phyloP scores from a whole-genome alignment of 1,284 basidiomycete genomes.

The Ceratobasidium sp. region DNA sequence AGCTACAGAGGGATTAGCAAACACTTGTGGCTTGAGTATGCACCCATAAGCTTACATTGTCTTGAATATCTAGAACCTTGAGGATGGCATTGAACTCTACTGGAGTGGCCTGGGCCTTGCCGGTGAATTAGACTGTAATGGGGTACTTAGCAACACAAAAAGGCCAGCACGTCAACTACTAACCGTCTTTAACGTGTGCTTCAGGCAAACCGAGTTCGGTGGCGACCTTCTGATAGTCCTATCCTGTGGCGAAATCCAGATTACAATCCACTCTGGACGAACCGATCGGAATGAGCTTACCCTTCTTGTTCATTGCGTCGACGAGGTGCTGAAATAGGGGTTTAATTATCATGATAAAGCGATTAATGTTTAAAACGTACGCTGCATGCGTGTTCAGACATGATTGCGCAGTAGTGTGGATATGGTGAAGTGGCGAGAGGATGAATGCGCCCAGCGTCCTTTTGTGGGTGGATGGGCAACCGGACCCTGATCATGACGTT shows the following conservation, averaged over 20 bases:
- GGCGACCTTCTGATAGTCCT: constrained; percentile 12
- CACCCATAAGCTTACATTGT: background rate
- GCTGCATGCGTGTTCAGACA: constrained; percentile 15
- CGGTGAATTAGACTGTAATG: constrained; percentile 16
- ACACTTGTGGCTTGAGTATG: no score
- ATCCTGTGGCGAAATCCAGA: background rate
- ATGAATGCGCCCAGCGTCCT: constrained; percentile 13
- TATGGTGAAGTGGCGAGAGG: background rate
- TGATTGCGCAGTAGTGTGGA: constrained; percentile 8
- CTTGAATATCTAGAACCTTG: constrained; percentile 7
- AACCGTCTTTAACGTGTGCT: constrained; percentile 6
- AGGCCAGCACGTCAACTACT: background rate
- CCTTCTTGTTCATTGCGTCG: constrained; percentile 29
- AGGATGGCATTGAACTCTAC: constrained; percentile 21
- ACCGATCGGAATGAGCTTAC: background rate
- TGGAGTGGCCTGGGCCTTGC: constrained; percentile 4
- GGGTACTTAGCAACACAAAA: background rate
- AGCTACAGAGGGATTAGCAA: background rate
- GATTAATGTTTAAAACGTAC: background rate
- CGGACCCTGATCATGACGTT: constrained; percentile 13
- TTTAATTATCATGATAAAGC: background rate
- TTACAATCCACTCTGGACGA: background rate
- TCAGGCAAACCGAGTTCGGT: constrained; percentile 11
- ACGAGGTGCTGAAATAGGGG: constrained; percentile 6
- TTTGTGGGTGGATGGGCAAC: background rate